Conservation (phyloP, 2,329 filamentous ascomycete species). For the Fusarium graminum region DNA sequence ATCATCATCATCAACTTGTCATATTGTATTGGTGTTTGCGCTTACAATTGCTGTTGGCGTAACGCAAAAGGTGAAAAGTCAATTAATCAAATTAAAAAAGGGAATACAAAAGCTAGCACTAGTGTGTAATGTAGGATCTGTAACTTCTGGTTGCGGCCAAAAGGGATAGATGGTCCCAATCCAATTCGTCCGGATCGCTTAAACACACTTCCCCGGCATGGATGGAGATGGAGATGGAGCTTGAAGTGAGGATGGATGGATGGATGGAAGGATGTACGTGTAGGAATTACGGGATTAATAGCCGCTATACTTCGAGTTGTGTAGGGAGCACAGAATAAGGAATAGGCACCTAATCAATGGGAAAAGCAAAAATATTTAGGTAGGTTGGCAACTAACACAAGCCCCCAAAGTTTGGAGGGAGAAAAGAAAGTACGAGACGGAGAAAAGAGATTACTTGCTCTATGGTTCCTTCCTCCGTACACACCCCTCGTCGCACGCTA, state of each 20-base stretch:
- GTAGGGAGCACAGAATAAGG: neutral
- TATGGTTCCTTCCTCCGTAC: constrained; percentile 11
- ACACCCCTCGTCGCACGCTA: constrained; percentile 12
- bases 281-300: constrained; percentile 45
- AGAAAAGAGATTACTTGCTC: constrained; percentile 37
- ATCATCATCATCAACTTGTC: constrained; percentile 24
- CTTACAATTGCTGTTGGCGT: constrained; percentile 15
- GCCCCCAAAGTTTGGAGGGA: neutral
- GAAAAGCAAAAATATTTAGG: constrained; percentile 25
- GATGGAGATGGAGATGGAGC: constrained; percentile 31
- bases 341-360: neutral
- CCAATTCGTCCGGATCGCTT: constrained; percentile 49
- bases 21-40: constrained; percentile 9
- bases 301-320: constrained; percentile 1
- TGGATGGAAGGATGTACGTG: neutral
- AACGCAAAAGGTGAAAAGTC: neutral
- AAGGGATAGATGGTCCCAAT: constrained; percentile 33
- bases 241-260: constrained; percentile 17
- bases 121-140: constrained; percentile 4
- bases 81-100: neutral
- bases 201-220: constrained; percentile 46
- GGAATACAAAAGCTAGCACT: neutral
- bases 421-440: neutral
- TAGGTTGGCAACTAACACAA: neutral
- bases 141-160: constrained; percentile 38